These are phyloP conservation scores for Phyllosticta citrichinensis DNA, from an alignment of 2,329 filamentous ascomycete species.

Conservation along the genomic window DNA sequence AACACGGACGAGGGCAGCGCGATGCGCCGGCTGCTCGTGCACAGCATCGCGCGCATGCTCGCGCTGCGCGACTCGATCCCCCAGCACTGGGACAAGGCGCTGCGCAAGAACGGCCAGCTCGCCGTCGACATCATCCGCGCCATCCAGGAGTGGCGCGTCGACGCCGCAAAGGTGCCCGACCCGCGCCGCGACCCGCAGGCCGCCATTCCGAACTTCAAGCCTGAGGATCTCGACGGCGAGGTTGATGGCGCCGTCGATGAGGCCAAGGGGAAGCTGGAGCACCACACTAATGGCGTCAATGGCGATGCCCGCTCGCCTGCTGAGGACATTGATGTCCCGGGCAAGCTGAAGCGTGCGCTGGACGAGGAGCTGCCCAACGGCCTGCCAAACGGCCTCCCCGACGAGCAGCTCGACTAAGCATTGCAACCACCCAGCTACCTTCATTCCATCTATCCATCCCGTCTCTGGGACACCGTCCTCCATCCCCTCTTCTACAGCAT, in stretches of 20 bases:
- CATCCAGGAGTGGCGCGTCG: conserved; percentile 45
- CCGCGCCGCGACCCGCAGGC: conserved; percentile 34
- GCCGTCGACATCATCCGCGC: conserved; percentile 45
- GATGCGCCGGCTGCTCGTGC: conserved; percentile 41
- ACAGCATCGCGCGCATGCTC: conserved; percentile 40
- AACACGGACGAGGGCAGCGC: conserved; percentile 37
- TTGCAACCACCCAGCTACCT: too few relatives aligned
- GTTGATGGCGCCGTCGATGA: conserved; percentile 19
- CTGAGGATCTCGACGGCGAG: conserved; percentile 23
- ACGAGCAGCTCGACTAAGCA: conserved; percentile 15
- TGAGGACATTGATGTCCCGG: conserved; percentile 13
- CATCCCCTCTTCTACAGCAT: too few relatives aligned
- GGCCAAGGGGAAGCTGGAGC: conserved; percentile 16
- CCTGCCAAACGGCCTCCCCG: conserved; percentile 22
- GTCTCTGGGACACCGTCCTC: too few relatives aligned
- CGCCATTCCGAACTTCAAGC: conserved; percentile 19
- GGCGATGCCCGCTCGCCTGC: conserved; percentile 3
- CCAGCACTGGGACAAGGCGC: conserved; percentile 44
- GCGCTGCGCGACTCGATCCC: conserved; percentile 40
- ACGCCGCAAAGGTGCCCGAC: conserved; percentile 40
- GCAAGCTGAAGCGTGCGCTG: conserved; percentile 15
- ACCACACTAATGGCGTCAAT: conserved; percentile 15
- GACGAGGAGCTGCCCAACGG: conserved; percentile 19
- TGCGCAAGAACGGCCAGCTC: conserved; percentile 45
- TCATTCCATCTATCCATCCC: too few relatives aligned